phyloP scores from a whole-genome alignment of 495 filamentous ascomycete species.

The Aspergillus saccharolyticus region DNA sequence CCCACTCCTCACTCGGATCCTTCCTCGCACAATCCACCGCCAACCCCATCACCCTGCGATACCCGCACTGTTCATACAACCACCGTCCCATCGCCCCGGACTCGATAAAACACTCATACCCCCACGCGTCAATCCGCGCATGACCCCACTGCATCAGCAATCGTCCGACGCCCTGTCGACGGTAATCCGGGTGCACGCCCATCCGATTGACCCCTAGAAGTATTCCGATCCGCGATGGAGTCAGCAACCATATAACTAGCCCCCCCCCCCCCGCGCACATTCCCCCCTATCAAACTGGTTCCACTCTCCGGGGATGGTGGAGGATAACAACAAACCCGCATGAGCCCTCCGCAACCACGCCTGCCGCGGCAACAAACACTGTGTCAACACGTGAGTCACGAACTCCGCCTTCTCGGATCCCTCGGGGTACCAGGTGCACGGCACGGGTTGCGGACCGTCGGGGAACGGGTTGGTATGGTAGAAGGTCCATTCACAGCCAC shows the following conservation, averaged over 20 bases:
- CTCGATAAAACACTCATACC: conserved; percentile 31
- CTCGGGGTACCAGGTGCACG: conserved; percentile 16
- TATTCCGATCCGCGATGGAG: too few species aligned
- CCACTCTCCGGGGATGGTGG: too few species aligned
- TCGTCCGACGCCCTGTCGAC: conserved; percentile 27
- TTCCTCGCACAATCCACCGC: conserved; percentile 20
- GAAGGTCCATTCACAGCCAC: conserved; percentile 35
- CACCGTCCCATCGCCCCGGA: conserved; percentile 32
- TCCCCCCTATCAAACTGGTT: too few species aligned
- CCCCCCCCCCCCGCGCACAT: conserved; percentile 5
- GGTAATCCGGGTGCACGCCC: conserved; percentile 32
- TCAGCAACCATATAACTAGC: conserved; percentile 1
- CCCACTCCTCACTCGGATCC: conserved; percentile 28
- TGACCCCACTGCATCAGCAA: conserved; percentile 34
- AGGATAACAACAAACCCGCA: conserved; percentile 20
- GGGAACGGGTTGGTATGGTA: conserved; percentile 19
- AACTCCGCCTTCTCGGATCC: conserved; percentile 12
- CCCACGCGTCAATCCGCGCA: conserved; percentile 28
- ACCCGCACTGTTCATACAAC: conserved; percentile 32
- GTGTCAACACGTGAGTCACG: conserved; percentile 3
- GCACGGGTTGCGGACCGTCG: conserved; percentile 10
- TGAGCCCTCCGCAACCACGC: conserved; percentile 16
- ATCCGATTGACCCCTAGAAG: conserved; percentile 20
- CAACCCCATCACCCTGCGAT: conserved; percentile 19
- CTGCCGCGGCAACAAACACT: conserved; percentile 13